Percentiles rank a stretch among this genome's conserved stretches.
These are phyloP conservation scores for Emiliania huxleyi DNA, from an alignment of 78 protist species.

Conservation along the genomic window DNA sequence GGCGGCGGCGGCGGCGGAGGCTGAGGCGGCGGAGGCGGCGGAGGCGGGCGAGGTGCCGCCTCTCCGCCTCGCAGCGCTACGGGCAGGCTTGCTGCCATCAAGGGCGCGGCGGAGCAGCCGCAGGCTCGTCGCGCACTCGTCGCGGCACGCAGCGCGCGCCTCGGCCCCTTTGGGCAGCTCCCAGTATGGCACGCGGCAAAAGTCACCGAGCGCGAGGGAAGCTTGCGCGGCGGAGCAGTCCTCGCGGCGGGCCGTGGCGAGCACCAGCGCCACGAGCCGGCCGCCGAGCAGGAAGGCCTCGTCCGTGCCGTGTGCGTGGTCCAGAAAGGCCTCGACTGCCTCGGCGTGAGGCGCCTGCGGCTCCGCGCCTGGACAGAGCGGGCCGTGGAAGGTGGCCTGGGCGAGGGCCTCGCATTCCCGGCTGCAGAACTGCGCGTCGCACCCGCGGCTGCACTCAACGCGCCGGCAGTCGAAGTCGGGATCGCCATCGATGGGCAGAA, in stretches of 20 bases:
- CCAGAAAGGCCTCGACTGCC: not conserved
- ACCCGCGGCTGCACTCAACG: not conserved
- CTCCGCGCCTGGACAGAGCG: not conserved
- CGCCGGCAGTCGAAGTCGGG: not conserved
- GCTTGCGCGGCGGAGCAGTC: not conserved
- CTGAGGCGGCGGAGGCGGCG: too few species aligned
- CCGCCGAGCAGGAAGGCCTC: not conserved
- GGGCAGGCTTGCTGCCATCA: too few species aligned
- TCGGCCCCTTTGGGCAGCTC: not conserved
- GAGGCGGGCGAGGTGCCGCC: too few species aligned
- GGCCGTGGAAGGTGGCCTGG: not conserved
- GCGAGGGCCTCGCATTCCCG: not conserved
- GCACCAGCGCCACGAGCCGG: not conserved
- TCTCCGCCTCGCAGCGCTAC: too few species aligned
- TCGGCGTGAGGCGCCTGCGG: not conserved
- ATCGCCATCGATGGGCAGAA: not conserved
- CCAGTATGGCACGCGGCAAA: not conserved
- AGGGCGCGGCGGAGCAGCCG: not conserved
- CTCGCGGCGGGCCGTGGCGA: not conserved
- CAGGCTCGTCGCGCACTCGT: not conserved
- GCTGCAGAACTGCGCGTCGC: not conserved
- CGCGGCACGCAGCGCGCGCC: not conserved
- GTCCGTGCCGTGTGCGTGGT: not conserved
- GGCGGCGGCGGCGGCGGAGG: not conserved
- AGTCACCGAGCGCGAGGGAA: not conserved